Evolutionary conservation across 352 stramenopile species (phyloP).

Genomic region (Phytophthora pistaciae): DNA sequence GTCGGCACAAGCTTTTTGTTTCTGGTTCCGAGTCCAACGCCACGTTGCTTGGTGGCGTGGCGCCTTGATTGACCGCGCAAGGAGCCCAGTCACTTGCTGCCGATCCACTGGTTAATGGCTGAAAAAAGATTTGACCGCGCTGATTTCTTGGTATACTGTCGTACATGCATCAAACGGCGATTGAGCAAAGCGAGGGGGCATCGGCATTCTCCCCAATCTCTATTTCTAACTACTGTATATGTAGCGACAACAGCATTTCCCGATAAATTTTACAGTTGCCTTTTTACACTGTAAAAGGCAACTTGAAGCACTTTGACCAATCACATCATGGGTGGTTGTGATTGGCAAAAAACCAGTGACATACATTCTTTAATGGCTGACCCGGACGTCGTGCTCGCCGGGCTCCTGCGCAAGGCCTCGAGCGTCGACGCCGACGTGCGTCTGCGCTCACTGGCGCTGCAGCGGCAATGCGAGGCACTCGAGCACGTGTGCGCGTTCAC

Average conservation of each 20-base stretch:
- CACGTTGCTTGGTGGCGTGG: no score
- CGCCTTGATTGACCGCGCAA: no score
- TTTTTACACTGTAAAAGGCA: background rate
- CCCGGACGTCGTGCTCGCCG: conserved; percentile 14
- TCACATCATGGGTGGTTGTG: background rate
- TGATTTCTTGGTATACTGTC: background rate
- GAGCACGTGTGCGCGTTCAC: conserved; percentile 32
- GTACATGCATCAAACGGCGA: no score
- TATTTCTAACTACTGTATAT: no score
- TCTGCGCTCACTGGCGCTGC: conserved; percentile 41
- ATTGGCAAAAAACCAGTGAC: conserved; percentile 18
- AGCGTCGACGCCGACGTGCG: conserved; percentile 44
- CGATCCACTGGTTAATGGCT: conserved; percentile 1
- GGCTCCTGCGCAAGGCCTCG: conserved; percentile 29
- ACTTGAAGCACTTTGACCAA: conserved; percentile 29
- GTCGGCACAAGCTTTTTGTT: no score
- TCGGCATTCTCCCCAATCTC: no score
- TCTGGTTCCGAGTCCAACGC: no score
- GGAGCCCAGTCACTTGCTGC: background rate
- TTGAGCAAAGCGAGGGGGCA: no score
- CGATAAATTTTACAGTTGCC: no score
- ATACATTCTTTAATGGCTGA: background rate
- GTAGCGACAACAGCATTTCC: no score
- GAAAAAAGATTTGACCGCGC: background rate
- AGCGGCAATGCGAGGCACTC: conserved; percentile 51